Percentiles rank a stretch among this genome's conserved stretches.
Conservation (phyloP, 73 alveolate genomes). For the Durusdinium trenchii region DNA sequence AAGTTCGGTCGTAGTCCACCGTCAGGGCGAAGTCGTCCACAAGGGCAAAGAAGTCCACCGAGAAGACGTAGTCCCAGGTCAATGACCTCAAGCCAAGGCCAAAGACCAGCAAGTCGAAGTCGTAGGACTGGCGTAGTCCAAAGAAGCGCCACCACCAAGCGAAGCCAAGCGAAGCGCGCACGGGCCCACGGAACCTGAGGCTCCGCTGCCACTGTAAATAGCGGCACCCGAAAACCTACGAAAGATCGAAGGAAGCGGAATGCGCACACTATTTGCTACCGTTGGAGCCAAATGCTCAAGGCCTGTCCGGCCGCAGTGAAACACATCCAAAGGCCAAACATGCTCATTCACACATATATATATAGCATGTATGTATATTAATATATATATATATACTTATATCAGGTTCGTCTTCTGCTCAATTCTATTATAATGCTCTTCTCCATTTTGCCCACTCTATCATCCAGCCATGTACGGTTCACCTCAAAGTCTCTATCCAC, state of each 20-base stretch:
- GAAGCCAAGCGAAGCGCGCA: background rate
- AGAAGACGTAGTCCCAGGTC: background rate
- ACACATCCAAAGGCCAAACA: too few species aligned
- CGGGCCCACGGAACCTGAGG: background rate
- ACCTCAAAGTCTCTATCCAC: too few species aligned
- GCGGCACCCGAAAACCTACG: background rate
- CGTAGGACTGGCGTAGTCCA: background rate
- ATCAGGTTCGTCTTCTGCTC: too few species aligned
- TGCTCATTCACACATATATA: too few species aligned
- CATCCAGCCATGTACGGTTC: too few species aligned
- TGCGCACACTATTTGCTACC: background rate
- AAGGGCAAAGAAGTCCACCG: background rate
- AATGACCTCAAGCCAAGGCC: background rate
- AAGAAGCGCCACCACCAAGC: background rate
- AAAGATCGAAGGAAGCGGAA: background rate
- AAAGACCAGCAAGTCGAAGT: background rate
- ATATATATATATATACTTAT: too few species aligned
- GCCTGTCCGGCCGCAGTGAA: too few species aligned
- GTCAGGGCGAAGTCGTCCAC: background rate
- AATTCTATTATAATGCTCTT: too few species aligned
- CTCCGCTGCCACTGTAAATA: slow-evolving; percentile 31
- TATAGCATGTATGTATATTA: too few species aligned
- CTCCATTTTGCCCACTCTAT: too few species aligned
- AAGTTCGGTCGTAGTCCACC: background rate
- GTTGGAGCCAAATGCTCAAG: too few species aligned